Conservation (phyloP, 805 yeast genomes). For the Starmerella etchellsii region DNA sequence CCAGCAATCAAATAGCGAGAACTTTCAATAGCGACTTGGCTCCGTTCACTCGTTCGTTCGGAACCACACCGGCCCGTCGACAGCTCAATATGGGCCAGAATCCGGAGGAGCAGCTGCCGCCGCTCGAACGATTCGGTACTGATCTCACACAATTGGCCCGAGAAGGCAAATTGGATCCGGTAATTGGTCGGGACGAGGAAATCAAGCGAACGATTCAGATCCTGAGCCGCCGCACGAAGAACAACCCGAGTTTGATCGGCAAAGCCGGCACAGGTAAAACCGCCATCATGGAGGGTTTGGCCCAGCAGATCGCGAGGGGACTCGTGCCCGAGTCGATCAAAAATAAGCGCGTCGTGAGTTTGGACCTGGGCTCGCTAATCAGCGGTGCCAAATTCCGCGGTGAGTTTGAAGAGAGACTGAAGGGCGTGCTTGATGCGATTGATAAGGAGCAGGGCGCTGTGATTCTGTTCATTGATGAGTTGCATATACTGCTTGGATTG, state of each 20-base stretch:
- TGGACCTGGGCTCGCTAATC: conserved; percentile 78
- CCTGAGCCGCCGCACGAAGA: conserved; percentile 81
- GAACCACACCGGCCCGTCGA: conserved; percentile 2
- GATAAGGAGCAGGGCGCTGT: conserved; percentile 78
- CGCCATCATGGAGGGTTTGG: conserved; percentile 90
- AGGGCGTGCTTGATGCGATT: conserved; percentile 88
- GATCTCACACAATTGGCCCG: conserved; percentile 77
- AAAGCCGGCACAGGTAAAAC: conserved; percentile 98
- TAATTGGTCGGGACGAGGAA: conserved; percentile 93
- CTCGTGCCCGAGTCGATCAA: conserved; percentile 94
- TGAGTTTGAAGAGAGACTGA: conserved; percentile 93
- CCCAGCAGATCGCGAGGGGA: conserved; percentile 80
- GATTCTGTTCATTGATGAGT: conserved; percentile 88
- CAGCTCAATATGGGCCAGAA: conserved; percentile 17
- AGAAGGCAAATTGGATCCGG: conserved; percentile 89
- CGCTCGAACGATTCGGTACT: conserved; percentile 72
- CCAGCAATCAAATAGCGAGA: too few relatives aligned
- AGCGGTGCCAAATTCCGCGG: conserved; percentile 95
- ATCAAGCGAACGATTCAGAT: conserved; percentile 87
- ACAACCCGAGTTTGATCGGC: conserved; percentile 90
- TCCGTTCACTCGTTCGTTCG: too few relatives aligned
- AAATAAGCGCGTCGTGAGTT: conserved; percentile 65
- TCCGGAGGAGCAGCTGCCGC: conserved; percentile 37
- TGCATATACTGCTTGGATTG: conserved; percentile 98
- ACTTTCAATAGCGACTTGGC: too few relatives aligned